Conservation (phyloP, 2,329 filamentous ascomycete species). For the Diaporthe sp. region DNA sequence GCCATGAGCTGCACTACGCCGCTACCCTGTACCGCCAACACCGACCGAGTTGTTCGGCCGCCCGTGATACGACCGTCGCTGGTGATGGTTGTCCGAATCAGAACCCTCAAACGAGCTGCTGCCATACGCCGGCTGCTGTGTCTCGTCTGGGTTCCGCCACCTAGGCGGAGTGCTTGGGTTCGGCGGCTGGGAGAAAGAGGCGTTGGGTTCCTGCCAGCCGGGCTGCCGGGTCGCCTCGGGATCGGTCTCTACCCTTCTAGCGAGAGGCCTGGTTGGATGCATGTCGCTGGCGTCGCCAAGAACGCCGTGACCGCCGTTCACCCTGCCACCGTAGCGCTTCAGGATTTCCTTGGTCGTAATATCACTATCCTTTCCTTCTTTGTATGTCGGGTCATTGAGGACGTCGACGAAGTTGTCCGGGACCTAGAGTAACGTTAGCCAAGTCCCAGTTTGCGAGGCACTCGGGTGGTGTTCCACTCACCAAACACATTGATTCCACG, state of each 20-base stretch:
- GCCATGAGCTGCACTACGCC: neutral
- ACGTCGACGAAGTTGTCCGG: conserved; percentile 92
- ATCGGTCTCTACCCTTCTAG: conserved; percentile 85
- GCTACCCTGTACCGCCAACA: conserved; percentile 60
- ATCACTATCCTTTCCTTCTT: conserved; percentile 72
- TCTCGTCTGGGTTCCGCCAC: conserved; percentile 63
- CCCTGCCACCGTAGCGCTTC: conserved; percentile 85
- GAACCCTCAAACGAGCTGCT: conserved; percentile 61
- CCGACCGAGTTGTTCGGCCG: conserved; percentile 65
- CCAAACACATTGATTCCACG: conserved; percentile 97
- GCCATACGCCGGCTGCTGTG: conserved; percentile 60
- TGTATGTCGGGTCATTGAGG: conserved; percentile 83
- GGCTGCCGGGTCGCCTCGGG: conserved; percentile 62
- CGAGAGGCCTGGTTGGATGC: conserved; percentile 69
- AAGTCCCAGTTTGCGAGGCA: neutral
- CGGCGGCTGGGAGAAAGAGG: conserved; percentile 55
- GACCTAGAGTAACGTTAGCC: conserved; percentile 71
- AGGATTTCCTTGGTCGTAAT: conserved; percentile 98
- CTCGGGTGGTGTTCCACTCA: conserved; percentile 62
- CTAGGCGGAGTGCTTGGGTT: conserved; percentile 64
- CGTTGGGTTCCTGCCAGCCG: conserved; percentile 76
- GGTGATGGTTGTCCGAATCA: conserved; percentile 55
- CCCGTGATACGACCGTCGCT: conserved; percentile 66
- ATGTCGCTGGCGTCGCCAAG: conserved; percentile 70
- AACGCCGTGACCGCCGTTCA: conserved; percentile 65